Conservation (phyloP, 73 alveolate genomes). For the Stentor roeselii region DNA sequence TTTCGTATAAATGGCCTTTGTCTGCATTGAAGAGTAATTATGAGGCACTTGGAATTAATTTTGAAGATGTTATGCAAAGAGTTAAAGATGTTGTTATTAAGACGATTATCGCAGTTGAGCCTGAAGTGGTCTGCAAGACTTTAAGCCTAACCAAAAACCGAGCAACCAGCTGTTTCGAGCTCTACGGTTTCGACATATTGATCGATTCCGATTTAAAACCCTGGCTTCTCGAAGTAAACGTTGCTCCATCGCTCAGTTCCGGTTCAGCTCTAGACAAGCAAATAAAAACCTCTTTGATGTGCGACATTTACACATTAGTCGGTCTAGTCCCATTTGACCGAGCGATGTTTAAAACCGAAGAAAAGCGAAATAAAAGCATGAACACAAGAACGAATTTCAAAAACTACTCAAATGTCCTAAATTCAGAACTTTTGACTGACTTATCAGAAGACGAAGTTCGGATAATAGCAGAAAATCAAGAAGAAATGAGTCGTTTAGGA, state of each 20-base stretch:
- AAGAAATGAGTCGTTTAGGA: constrained; percentile 46
- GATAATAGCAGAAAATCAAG: constrained; percentile 41
- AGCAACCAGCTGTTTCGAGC: constrained; percentile 89
- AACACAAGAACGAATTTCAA: too few species aligned
- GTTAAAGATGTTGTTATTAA: constrained; percentile 71
- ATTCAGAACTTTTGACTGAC: constrained; percentile 11
- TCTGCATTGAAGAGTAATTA: constrained; percentile 50
- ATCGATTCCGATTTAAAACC: constrained; percentile 86
- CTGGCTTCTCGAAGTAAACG: constrained; percentile 93
- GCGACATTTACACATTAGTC: constrained; percentile 73
- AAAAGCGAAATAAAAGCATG: not conserved
- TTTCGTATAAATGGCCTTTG: constrained; percentile 78
- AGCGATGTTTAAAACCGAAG: constrained; percentile 23
- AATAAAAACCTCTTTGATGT: constrained; percentile 79
- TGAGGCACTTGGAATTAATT: constrained; percentile 46
- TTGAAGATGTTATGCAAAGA: constrained; percentile 50
- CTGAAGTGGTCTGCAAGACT: constrained; percentile 43
- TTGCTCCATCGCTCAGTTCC: constrained; percentile 87
- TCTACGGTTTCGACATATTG: constrained; percentile 96
- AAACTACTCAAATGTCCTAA: constrained; percentile 1
- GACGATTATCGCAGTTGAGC: constrained; percentile 76
- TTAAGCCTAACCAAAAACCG: constrained; percentile 45
- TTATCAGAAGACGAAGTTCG: constrained; percentile 36
- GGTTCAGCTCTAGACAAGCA: constrained; percentile 77
- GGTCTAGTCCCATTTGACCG: constrained; percentile 45